Evolutionary conservation across 495 filamentous ascomycete species (phyloP).

Genomic region (Trichoderma reesei): DNA sequence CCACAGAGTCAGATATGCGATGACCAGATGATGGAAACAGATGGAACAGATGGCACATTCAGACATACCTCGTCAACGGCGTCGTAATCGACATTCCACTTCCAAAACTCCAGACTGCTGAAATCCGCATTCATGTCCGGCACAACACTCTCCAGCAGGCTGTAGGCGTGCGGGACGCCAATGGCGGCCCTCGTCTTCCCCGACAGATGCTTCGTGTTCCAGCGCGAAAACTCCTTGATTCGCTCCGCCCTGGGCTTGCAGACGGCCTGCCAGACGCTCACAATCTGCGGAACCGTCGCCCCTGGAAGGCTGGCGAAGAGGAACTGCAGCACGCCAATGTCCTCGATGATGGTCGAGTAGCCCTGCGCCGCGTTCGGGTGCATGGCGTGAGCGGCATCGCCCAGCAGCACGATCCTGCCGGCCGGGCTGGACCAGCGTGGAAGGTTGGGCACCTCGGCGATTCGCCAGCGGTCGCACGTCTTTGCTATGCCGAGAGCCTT

Average conservation of each 20-base stretch:
- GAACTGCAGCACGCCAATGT: neutral
- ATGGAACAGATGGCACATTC: neutral
- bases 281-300: neutral
- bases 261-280: neutral
- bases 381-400: slow-evolving; percentile 6
- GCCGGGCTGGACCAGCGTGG: neutral
- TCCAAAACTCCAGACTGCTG: neutral
- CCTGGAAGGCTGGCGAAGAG: neutral
- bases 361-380: slow-evolving; percentile 1
- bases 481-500: neutral
- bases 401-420: neutral
- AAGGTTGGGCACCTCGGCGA: neutral
- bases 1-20: neutral
- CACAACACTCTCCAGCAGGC: neutral
- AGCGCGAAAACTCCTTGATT: neutral
- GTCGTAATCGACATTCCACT: slow-evolving; percentile 3
- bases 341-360: neutral
- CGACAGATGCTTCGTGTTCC: neutral
- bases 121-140: neutral
- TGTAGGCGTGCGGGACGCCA: neutral
- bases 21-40: neutral
- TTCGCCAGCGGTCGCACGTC: neutral
- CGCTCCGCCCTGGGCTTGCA: neutral
- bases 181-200: neutral
- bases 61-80: neutral